Conservation (phyloP, 441 rosid genomes). For the Erodium texanum region DNA sequence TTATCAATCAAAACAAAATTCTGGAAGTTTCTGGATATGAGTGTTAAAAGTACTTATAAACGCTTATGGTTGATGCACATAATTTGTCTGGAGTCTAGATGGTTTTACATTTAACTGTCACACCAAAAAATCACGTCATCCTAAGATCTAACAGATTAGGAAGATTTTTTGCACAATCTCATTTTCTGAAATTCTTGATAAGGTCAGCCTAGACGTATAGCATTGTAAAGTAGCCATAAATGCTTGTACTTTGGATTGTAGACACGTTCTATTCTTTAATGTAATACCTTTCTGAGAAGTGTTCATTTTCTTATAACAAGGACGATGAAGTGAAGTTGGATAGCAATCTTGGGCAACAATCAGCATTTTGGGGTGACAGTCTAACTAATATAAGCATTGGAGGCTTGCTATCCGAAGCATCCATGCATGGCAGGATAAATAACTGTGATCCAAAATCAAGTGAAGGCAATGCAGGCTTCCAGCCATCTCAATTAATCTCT, state of each 20-base stretch:
- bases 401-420: slow-evolving; percentile 71
- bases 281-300: slow-evolving; percentile 14
- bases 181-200: slow-evolving; percentile 3
- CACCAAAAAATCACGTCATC: neutral
- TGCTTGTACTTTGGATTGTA: too few relatives aligned
- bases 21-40: neutral
- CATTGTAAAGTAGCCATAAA: too few relatives aligned
- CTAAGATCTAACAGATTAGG: neutral
- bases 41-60: neutral
- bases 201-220: neutral
- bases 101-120: neutral
- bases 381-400: slow-evolving; percentile 71
- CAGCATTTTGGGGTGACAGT: slow-evolving; percentile 55
- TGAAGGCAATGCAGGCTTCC: slow-evolving; percentile 28
- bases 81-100: neutral
- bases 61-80: slow-evolving; percentile 6
- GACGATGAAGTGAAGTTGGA: slow-evolving; percentile 30
- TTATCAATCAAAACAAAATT: neutral
- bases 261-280: neutral
- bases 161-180: neutral
- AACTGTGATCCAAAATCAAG: slow-evolving; percentile 31
- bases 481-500: slow-evolving; percentile 41
- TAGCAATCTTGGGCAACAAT: slow-evolving; percentile 26
- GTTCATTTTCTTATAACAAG: slow-evolving; percentile 29
- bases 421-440: slow-evolving; percentile 38